These are phyloP conservation scores for Crataegus laevigata DNA, from an alignment of 306 rosid species.

Conservation along the genomic window DNA sequence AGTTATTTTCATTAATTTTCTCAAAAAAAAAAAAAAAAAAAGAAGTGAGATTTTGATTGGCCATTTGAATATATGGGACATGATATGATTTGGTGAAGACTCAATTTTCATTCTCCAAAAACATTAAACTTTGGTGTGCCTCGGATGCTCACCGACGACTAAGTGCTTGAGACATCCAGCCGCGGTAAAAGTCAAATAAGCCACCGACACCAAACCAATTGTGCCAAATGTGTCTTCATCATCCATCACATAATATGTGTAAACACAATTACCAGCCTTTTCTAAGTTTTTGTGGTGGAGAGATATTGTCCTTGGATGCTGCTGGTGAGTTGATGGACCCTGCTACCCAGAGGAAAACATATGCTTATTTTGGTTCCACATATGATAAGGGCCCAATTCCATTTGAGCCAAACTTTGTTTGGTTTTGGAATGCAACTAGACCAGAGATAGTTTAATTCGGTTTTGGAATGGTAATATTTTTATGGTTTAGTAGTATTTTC, in stretches of 20 bases:
- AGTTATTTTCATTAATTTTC: no score
- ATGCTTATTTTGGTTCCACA: not conserved
- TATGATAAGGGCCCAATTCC: not conserved
- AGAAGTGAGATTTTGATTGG: not conserved
- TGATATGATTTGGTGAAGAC: not conserved
- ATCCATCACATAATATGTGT: not conserved
- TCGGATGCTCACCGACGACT: not conserved
- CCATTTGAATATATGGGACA: not conserved
- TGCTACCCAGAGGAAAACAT: not conserved
- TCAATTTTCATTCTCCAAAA: not conserved
- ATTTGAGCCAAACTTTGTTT: not conserved
- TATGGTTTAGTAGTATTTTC: no score
- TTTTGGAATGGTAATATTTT: no score
- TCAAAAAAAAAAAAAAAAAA: no score
- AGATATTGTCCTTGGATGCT: not conserved
- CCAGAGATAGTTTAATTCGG: no score
- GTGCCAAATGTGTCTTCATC: not conserved
- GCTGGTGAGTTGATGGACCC: not conserved
- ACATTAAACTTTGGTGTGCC: not conserved
- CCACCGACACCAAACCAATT: constrained; percentile 33
- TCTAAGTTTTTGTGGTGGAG: not conserved
- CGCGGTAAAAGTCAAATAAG: constrained; percentile 12
- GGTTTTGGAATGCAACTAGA: not conserved
- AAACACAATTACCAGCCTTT: not conserved
- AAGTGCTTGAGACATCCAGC: not conserved